phyloP scores from a whole-genome alignment of 257 asterid genomes.

The Solanum neorickii region DNA sequence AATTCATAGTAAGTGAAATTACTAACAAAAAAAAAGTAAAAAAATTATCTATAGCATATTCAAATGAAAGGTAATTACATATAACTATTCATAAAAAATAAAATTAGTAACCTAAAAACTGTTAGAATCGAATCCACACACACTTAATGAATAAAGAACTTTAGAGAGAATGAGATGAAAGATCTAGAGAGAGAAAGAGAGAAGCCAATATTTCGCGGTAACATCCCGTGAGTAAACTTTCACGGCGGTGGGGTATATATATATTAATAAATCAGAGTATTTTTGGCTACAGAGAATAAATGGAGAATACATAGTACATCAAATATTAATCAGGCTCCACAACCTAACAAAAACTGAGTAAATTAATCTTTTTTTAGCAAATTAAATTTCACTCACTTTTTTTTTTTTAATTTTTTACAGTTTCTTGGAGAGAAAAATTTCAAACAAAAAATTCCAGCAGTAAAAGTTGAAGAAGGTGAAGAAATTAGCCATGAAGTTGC shows the following conservation, averaged over 20 bases:
- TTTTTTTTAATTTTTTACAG: conserved; percentile 10
- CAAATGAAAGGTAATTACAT: not conserved
- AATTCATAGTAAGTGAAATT: not conserved
- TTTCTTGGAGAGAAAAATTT: conserved; percentile 58
- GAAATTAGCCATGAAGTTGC: conserved; percentile 56
- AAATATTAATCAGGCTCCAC: too few relatives aligned
- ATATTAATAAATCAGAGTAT: too few relatives aligned
- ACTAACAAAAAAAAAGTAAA: not conserved
- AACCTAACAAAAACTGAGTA: not conserved
- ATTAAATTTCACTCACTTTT: not conserved
- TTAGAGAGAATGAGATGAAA: too few relatives aligned
- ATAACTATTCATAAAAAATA: not conserved
- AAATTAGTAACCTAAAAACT: not conserved
- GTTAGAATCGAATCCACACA: too few relatives aligned
- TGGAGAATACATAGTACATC: too few relatives aligned
- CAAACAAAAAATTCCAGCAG: conserved; percentile 50
- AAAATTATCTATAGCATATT: too few relatives aligned
- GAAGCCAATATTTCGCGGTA: too few relatives aligned
- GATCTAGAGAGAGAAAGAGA: too few relatives aligned
- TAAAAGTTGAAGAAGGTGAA: conserved; percentile 62
- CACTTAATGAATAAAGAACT: too few relatives aligned
- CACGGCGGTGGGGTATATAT: too few relatives aligned
- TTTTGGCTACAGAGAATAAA: too few relatives aligned
- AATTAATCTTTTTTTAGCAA: not conserved
- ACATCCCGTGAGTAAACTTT: too few relatives aligned